Percentiles rank a stretch among this genome's conserved stretches.
Conservation (phyloP, 176 grass and related monocot genomes). For the Stipa capillata region DNA sequence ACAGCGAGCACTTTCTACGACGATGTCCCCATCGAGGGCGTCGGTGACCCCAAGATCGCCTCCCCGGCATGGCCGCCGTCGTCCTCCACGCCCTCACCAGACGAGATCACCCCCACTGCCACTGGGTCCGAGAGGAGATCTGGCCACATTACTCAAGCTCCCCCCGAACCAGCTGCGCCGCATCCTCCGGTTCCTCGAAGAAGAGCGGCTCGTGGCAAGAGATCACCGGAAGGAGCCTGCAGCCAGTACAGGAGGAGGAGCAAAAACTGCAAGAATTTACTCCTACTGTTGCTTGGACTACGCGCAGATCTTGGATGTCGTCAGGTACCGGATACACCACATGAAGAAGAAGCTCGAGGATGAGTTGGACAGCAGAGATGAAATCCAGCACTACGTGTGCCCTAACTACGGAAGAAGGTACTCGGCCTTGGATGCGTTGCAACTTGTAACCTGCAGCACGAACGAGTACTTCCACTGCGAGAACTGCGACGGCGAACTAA, state of each 20-base stretch:
- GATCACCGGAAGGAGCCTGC: constrained; percentile 48
- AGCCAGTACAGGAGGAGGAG: not conserved
- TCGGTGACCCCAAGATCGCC: not conserved
- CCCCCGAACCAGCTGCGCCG: constrained; percentile 55
- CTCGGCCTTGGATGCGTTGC: not conserved
- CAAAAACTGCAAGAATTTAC: constrained; percentile 66
- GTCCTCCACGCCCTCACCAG: constrained; percentile 9
- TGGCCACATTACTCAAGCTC: constrained; percentile 43
- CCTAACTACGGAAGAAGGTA: constrained; percentile 29
- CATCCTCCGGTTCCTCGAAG: constrained; percentile 57
- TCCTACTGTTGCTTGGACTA: constrained; percentile 72
- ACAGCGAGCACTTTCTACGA: not conserved
- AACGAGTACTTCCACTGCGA: not conserved
- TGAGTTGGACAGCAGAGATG: constrained; percentile 59
- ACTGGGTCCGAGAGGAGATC: constrained; percentile 69
- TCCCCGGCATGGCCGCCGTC: not conserved
- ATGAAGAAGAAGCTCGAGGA: constrained; percentile 68
- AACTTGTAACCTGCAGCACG: too few species aligned
- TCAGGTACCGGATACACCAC: constrained; percentile 51
- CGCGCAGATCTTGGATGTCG: constrained; percentile 54
- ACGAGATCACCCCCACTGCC: not conserved
- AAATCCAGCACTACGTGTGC: constrained; percentile 50
- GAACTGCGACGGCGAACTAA: not conserved
- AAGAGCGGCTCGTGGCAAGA: constrained; percentile 52
- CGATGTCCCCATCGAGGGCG: too few species aligned